Conservation (phyloP, 2,329 filamentous ascomycete genomes). For the Phaeomoniella chlamydospora region DNA sequence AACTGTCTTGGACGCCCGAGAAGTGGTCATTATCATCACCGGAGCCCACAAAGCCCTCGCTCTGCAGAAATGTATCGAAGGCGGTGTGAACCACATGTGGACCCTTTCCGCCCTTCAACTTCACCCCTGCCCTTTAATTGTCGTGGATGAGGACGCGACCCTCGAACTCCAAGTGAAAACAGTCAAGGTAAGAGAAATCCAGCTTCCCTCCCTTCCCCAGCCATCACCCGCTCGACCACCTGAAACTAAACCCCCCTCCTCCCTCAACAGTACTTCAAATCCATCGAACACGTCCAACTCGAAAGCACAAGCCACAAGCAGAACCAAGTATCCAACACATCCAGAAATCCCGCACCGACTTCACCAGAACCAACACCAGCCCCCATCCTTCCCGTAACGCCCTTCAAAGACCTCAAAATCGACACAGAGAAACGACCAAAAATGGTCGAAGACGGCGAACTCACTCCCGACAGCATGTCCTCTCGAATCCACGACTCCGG, state of each 20-base stretch:
- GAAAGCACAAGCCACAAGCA: slow-evolving; percentile 1
- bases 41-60: slow-evolving; percentile 70
- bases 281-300: slow-evolving; percentile 44
- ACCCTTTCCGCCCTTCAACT: slow-evolving; percentile 69
- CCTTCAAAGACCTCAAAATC: slow-evolving; percentile 24
- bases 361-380: not conserved
- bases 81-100: slow-evolving; percentile 82
- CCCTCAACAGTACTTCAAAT: slow-evolving; percentile 51
- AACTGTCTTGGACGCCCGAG: slow-evolving; percentile 66
- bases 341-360: slow-evolving; percentile 11
- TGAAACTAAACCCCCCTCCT: not conserved
- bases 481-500: slow-evolving; percentile 30
- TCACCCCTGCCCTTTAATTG: slow-evolving; percentile 68
- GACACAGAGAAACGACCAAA: slow-evolving; percentile 23
- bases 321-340: slow-evolving; percentile 14
- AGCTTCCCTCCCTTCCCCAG: not conserved
- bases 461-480: slow-evolving; percentile 34
- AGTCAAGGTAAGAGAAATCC: slow-evolving; percentile 30
- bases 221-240: not conserved
- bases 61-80: slow-evolving; percentile 66
- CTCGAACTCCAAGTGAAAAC: slow-evolving; percentile 61
- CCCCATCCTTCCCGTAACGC: not conserved
- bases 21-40: slow-evolving; percentile 71
- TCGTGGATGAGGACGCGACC: slow-evolving; percentile 69
- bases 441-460: slow-evolving; percentile 24